Evolutionary conservation across 2,329 filamentous ascomycete species (phyloP).

Genomic region (Colletotrichum sp.): DNA sequence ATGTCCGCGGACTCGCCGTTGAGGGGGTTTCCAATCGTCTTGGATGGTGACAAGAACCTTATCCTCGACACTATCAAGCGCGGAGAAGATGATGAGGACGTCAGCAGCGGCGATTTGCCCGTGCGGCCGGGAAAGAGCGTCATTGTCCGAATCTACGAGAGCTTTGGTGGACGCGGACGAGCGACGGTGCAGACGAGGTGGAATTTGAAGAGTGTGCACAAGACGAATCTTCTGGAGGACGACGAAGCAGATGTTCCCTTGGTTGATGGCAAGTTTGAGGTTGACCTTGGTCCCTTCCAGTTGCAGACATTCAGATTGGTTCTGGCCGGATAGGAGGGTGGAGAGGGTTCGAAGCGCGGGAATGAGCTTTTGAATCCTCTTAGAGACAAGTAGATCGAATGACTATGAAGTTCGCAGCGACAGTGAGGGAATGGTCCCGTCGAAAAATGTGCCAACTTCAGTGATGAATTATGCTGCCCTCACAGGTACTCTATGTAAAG

Average conservation of each 20-base stretch:
- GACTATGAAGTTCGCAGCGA: neutral
- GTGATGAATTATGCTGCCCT: neutral
- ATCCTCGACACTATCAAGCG: constrained; percentile 69
- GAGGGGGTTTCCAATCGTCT: constrained; percentile 43
- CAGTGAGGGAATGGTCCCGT: neutral
- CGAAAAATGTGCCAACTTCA: neutral
- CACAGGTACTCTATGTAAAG: neutral
- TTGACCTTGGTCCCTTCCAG: constrained; percentile 63
- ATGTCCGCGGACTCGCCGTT: neutral
- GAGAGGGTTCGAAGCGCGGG: neutral
- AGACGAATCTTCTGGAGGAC: constrained; percentile 71
- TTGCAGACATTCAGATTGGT: constrained; percentile 61
- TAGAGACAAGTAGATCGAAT: neutral
- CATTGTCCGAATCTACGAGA: constrained; percentile 68
- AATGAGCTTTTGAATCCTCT: no score
- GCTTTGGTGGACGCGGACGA: constrained; percentile 64
- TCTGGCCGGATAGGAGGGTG: neutral
- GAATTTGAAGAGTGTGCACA: constrained; percentile 62
- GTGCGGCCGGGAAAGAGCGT: constrained; percentile 44
- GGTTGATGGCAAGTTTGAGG: constrained; percentile 33
- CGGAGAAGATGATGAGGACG: constrained; percentile 56
- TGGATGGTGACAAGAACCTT: constrained; percentile 54
- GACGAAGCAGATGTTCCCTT: constrained; percentile 56
- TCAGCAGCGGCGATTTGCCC: constrained; percentile 5
- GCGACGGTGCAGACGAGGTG: constrained; percentile 54